Evolutionary conservation across 305 asterid species (phyloP), one percentile per base, ranked within the genome.

Genomic region (Fraxinus greggii): DNA sequence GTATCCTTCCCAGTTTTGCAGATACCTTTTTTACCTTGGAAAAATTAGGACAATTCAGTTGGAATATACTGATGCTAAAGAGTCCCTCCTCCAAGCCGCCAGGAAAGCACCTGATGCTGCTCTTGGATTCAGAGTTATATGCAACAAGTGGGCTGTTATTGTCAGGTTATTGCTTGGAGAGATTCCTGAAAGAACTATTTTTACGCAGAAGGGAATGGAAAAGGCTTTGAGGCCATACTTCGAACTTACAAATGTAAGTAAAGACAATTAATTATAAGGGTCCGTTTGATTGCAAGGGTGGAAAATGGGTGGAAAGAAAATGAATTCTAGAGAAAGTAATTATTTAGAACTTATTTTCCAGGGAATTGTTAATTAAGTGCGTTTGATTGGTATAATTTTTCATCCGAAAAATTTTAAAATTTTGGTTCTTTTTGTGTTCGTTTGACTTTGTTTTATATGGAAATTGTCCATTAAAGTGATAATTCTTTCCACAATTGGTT

Each of bases 141-240:
- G 98, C 92, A 94, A 90, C 85, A 95, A 94, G 78, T 95, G 98
- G 99, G 97, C 98, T 80, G 97, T 94, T 56, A 93, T 95, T 23
- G 97, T 95, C 35, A 96, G 98, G 69, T 84, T 95, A 79, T 88
- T 95, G 79, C 97, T 94, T 12, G 99, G 99, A 75, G 99, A 96
- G 91, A 94, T 94, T 75, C 99, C 99, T 23, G 98, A 96, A 86
- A 90, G 98, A 87, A 94, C 98, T 70, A 95, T 94, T 81, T 96
- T 94, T 82, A 90, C 94, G 99, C 98, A 96, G 90, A 94, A 94
- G 86, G 98, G 97, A 72, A 96, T 96, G 99, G 98, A 90, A 84
- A 94, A 91, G 81, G 91, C 99, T 28, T 88, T 94, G 85, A 88
- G 97, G 83, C 99, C 99, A 42, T 95, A 95, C 91, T 95, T 94